Evolutionary conservation across 495 filamentous ascomycete species (phyloP), one percentile per base, ranked within the genome.

Genomic region (Lophium mytilinum): DNA sequence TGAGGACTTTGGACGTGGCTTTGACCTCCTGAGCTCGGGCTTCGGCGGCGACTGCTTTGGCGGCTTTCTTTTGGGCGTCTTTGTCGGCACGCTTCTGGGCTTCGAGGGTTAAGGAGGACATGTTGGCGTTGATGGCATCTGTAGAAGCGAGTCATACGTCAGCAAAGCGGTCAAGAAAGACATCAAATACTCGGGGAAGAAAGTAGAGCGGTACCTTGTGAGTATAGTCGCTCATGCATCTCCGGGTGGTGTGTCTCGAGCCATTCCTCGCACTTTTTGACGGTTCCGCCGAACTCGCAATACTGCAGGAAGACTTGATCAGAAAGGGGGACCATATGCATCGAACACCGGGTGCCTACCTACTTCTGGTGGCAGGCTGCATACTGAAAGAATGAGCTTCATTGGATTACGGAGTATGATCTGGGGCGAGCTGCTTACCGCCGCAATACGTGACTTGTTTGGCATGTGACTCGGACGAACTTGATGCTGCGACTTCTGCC

Each of bases 241-340:
- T 80, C 76, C 0, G 85, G 80, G 56, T 95, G 78, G 41, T 80
- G 76, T 45, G 86, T 83, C 64, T 90, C 78, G 10, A 98, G 79
- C 93, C 93, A 98, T 69, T 96, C 89, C 68, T 91, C 86, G 72
- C 93, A 98, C 76, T 95, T 96, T 73, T 89, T 94, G n/a, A 86
- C 83, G n/a, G 91, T 96, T 51, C 87, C 91, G 65, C 93, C 92
- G 71, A 96, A 97, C 73, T 97, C 94, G 75, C 93, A 98, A 73
- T 96, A 98, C 93, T 98, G 73, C 56, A 65, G 35, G 50, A 8
- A 9, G 1, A 47, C 54, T 0, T 11, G n/a, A 37, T 56, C 30
- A 57, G 35, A 17, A 24, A 18, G 10, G n/a, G 10, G 50, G 46
- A 57, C 35, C 36, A 2, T n/a, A 36, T 45, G 53, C 12, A 57